Percentiles rank a stretch among this genome's conserved stretches.
These are phyloP conservation scores for Alnus rubra DNA, from an alignment of 306 rosid species.

Conservation along the genomic window DNA sequence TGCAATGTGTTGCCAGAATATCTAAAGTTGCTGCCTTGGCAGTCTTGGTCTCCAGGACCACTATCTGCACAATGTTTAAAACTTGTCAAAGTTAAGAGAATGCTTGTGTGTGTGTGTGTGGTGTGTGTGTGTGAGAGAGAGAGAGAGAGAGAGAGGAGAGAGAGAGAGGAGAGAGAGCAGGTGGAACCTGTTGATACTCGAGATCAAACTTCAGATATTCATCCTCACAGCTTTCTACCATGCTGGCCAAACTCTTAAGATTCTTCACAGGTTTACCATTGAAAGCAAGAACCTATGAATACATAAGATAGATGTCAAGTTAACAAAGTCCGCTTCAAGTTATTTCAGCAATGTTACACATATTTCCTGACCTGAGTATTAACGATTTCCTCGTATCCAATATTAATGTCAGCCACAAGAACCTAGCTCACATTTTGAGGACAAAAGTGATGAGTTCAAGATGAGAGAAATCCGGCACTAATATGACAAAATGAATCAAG, in stretches of 20 bases:
- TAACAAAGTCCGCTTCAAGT: not conserved
- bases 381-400: constrained; percentile 91
- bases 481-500: not conserved
- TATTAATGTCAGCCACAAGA: constrained; percentile 91
- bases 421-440: constrained; percentile 55
- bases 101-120: not conserved
- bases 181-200: constrained; percentile 83
- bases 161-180: not conserved
- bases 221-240: constrained; percentile 82
- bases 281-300: constrained; percentile 70
- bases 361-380: constrained; percentile 74
- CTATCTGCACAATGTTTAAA: constrained; percentile 41
- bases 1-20: constrained; percentile 66
- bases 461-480: constrained; percentile 8
- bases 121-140: not conserved
- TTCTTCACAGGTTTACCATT: constrained; percentile 90
- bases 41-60: constrained; percentile 53
- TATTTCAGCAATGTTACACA: constrained; percentile 2
- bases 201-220: constrained; percentile 79
- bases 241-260: constrained; percentile 77
- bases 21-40: constrained; percentile 66
- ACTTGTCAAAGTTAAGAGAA: constrained; percentile 5
- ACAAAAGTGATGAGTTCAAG: constrained; percentile 15
- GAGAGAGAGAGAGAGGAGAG: constrained; percentile 1
- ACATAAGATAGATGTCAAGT: constrained; percentile 16